Base-by-base conservation (phyloP, 169 alveolate species). In the Sarcocystis neurona region DNA sequence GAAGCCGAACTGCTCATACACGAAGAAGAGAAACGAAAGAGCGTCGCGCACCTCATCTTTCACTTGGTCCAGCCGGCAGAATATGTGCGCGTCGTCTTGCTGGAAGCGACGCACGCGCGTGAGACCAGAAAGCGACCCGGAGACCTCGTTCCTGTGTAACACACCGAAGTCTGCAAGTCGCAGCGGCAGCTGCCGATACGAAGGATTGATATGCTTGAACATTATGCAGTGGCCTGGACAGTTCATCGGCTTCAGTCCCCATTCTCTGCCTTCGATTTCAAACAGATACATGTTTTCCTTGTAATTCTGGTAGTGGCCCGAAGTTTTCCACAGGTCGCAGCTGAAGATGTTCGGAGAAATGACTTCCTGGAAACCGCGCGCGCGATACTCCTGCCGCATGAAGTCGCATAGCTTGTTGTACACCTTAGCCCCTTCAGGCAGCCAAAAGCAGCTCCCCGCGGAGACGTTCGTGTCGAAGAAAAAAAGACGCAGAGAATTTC, bases 171-270 rank as follows among this genome's bases (percentile, higher is more conserved):
- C 99, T 18, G 99, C 99, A 92, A 97, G 93, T 93, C 99, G 97
- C 39, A 98, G 84, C 0, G 99, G 99, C 46, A 99, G 96, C 91
- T 99, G 99, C 94, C 98, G 95, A 94, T 98, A 98, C 23, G 99
- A 96, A 46, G 98, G 96, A 44, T 94, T 93, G 43, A 96, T 88
- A 87, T 96, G 98, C 88, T 96, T 97, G 96, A 72, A 94, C 80
- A 86, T 80, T 44, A 75, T 56, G 68, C 92, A 58, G 80, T 84
- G 99, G 4, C 99, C 99, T 0, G 99, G 99, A 92, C 99, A 99
- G 94, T 99, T 99, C 99, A 99, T 99, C 50, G 99, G 99, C 95
- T 98, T 99, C 94, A 99, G 96, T 60, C 99, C 99, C 97, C 98
- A 97, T 93, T 98, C 99, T 91, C 97, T 96, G 84, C 96, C 97